Percentiles rank a stretch among this genome's conserved stretches.
Evolutionary conservation across 2,329 filamentous ascomycete genomes (phyloP).

Genomic region (Keithomyces neogunnii): DNA sequence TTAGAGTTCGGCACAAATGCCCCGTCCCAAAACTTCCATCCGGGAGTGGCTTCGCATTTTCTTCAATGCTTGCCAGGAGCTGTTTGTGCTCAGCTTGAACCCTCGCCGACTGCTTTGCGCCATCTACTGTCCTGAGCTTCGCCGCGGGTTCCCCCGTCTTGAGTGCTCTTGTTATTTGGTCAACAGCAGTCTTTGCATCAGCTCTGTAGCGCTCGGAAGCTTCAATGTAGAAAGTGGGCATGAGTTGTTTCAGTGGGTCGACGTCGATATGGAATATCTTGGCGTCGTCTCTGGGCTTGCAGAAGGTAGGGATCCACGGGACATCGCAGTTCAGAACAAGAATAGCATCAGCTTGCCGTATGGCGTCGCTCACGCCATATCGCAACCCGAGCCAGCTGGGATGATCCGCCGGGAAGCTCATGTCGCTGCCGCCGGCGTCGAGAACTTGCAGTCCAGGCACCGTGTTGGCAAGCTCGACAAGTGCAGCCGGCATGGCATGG

Average conservation of each 20-base stretch:
- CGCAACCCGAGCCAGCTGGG: constrained; percentile 60
- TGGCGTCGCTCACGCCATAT: constrained; percentile 65
- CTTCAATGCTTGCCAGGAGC: constrained; percentile 50
- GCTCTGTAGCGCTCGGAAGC: constrained; percentile 59
- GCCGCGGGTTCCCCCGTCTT: constrained; percentile 33
- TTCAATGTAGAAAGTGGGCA: constrained; percentile 64
- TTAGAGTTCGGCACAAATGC: constrained; percentile 23
- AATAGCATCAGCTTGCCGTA: constrained; percentile 72
- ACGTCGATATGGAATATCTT: constrained; percentile 57
- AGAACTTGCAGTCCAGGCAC: constrained; percentile 58
- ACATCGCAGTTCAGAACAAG: constrained; percentile 84
- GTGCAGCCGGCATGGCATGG: constrained; percentile 43
- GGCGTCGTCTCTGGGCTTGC: constrained; percentile 42
- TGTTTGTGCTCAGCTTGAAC: constrained; percentile 50
- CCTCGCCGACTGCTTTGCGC: constrained; percentile 22
- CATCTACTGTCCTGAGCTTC: constrained; percentile 22
- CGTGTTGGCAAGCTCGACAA: constrained; percentile 57
- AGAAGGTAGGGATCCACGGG: constrained; percentile 81
- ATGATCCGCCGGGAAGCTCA: constrained; percentile 70
- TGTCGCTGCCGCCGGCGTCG: constrained; percentile 53
- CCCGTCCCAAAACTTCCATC: constrained; percentile 44
- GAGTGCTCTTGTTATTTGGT: constrained; percentile 60
- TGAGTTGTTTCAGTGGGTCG: constrained; percentile 61
- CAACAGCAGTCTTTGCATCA: constrained; percentile 55
- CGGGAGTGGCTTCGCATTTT: constrained; percentile 45